These are phyloP conservation scores for Aspergillus sp. DNA, from an alignment of 2,329 filamentous ascomycete species.

Conservation along the genomic window DNA sequence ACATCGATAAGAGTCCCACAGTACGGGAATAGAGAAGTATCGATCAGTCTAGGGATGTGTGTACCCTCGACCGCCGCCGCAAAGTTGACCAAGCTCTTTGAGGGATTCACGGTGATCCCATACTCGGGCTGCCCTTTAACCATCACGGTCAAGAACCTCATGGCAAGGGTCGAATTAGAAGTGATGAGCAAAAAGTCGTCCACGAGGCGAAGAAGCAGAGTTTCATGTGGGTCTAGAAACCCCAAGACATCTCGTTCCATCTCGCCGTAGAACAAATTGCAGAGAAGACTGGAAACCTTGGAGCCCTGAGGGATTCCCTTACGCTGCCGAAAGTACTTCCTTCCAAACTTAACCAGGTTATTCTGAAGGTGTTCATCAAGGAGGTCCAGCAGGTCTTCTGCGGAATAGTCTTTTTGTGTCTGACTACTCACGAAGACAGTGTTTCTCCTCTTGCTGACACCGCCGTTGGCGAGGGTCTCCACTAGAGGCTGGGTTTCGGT, in stretches of 20 bases:
- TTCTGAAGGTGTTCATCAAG: slow-evolving; percentile 76
- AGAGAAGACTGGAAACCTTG: slow-evolving; percentile 79
- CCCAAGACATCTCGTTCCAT: slow-evolving; percentile 68
- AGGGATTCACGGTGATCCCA: slow-evolving; percentile 72
- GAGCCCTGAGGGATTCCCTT: slow-evolving; percentile 92
- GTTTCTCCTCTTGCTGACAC: slow-evolving; percentile 53
- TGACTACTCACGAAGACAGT: slow-evolving; percentile 76
- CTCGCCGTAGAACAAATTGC: slow-evolving; percentile 94
- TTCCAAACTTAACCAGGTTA: slow-evolving; percentile 86
- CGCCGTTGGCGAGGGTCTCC: slow-evolving; percentile 40
- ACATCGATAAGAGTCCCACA: slow-evolving; percentile 80
- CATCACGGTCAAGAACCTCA: slow-evolving; percentile 75
- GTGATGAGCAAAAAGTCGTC: slow-evolving; percentile 94
- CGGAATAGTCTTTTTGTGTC: slow-evolving; percentile 57
- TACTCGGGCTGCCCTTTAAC: slow-evolving; percentile 74
- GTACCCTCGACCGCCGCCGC: slow-evolving; percentile 58
- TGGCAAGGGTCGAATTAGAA: slow-evolving; percentile 64
- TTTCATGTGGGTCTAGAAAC: slow-evolving; percentile 63
- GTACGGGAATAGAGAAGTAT: slow-evolving; percentile 69
- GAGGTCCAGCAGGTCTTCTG: slow-evolving; percentile 64
- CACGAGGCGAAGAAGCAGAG: slow-evolving; percentile 75
- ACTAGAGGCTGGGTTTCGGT: slow-evolving; percentile 47
- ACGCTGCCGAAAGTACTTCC: slow-evolving; percentile 84
- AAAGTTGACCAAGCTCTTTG: slow-evolving; percentile 86
- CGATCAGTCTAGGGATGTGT: slow-evolving; percentile 52